Conservation (phyloP, 1,284 basidiomycete species). For the Pterulicium gracile region DNA sequence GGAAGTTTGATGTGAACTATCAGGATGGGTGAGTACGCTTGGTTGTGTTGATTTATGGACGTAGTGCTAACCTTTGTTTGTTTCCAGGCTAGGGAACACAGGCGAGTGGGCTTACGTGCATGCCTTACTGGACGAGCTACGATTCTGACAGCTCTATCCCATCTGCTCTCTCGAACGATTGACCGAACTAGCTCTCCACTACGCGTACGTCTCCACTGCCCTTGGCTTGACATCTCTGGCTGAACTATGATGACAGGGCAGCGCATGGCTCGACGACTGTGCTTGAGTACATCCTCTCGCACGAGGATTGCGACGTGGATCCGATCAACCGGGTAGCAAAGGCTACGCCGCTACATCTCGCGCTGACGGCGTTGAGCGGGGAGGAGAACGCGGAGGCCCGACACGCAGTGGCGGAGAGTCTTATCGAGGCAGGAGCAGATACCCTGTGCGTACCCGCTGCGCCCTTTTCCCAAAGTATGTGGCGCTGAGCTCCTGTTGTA, state of each 20-base stretch:
- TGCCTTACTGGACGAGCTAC: neutral
- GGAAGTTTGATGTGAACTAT: constrained; percentile 61
- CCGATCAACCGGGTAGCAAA: constrained; percentile 63
- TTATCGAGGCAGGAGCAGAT: constrained; percentile 74
- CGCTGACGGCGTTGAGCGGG: constrained; percentile 38
- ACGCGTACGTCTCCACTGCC: constrained; percentile 46
- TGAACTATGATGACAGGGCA: constrained; percentile 13
- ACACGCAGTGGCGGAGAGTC: constrained; percentile 40
- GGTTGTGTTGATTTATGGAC: constrained; percentile 1
- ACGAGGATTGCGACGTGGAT: constrained; percentile 80
- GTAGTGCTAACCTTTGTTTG: constrained; percentile 8
- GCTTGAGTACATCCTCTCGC: constrained; percentile 63
- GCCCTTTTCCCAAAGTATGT: too few species aligned
- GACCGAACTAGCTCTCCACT: constrained; percentile 53
- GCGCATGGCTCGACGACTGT: constrained; percentile 53
- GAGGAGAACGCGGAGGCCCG: constrained; percentile 18
- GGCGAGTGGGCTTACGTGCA: constrained; percentile 25
- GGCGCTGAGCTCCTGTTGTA: constrained; percentile 24
- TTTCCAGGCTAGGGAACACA: constrained; percentile 59
- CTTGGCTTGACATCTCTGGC: constrained; percentile 1
- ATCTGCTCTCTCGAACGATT: constrained; percentile 1
- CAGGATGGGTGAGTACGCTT: constrained; percentile 54
- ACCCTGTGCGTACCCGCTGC: constrained; percentile 35
- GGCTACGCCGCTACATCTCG: constrained; percentile 79
- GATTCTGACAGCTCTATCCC: neutral